Evolutionary conservation across 371 early-diverging fungal genomes (phyloP), one percentile per base, ranked within the genome.

Genomic region (Rhizomucor miehei): DNA sequence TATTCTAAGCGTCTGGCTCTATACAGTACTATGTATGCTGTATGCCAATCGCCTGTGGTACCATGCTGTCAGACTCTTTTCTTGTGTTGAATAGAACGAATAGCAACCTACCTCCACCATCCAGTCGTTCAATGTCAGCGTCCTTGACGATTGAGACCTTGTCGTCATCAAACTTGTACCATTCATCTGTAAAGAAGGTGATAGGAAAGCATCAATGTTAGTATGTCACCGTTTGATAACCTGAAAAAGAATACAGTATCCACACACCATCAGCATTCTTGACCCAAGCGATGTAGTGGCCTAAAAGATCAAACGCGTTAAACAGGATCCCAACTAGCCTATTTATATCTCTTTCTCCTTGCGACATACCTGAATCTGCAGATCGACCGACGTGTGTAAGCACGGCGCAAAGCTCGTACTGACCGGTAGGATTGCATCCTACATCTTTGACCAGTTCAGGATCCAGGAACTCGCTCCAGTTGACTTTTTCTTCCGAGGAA

Each of bases 81-180:
- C n/a, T n/a, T n/a, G n/a, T n/a, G n/a, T n/a, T n/a, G n/a, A n/a
- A n/a, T n/a, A n/a, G 23, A 21, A 5, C 6, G 19, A 38, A 38
- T 14, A 14, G 13, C 6, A 54, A 43, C 37, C 55, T 51, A 71
- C 90, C 89, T 24, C 96, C 95, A 34, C 99, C 99, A 56, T 91
- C 91, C 55, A 97, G 81, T 67, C 91, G 92, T 46, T 84, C 69
- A 53, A 98, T 92, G 24, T 97, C 99, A 29, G 89, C 90, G 51
- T 87, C 82, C 3, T 72, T 81, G 39, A 96, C 88, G 19, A 85
- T 78, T 3, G 90, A 87, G 6, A 98, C 98, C 48, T 90, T 88
- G 60, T 98, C 97, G 66, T 98, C 99, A 66, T 98, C 96, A 65
- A 89, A 98, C 66, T 96, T 93, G 71, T 84, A 81, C 94, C 94